Percentiles rank a stretch among this genome's conserved stretches.
These are phyloP conservation scores for Fusarium robinianum DNA, from an alignment of 2,329 filamentous ascomycete species.

Conservation along the genomic window DNA sequence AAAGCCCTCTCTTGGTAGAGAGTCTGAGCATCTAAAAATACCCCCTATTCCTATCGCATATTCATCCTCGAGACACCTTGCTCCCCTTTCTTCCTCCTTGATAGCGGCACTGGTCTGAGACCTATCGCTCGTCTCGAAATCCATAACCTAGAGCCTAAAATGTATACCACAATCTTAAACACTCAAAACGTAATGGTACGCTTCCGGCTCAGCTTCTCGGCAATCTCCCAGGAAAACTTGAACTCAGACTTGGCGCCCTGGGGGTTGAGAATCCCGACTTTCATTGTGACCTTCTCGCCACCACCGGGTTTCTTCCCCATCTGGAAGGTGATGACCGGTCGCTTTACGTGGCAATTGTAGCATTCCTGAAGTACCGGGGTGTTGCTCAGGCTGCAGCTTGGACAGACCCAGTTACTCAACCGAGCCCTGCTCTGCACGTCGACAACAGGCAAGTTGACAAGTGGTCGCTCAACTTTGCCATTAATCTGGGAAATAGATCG, in stretches of 20 bases:
- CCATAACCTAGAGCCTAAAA: no score
- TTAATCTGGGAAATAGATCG: neutral
- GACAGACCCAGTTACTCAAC: neutral
- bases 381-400: neutral
- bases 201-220: neutral
- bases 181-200: neutral
- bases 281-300: no score
- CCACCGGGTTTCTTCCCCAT: no score
- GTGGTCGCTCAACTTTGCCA: accelerated
- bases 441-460: neutral
- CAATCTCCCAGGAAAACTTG: neutral
- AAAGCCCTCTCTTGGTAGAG: no score
- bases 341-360: neutral
- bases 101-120: no score
- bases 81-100: no score
- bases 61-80: no score
- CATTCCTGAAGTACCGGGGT: neutral
- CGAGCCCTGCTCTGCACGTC: neutral
- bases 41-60: no score
- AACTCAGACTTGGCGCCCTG: neutral
- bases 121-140: no score
- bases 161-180: no score
- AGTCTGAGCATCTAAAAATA: no score
- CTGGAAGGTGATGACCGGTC: no score
- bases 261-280: neutral